Evolutionary conservation across 2,329 filamentous ascomycete species (phyloP).

Genomic region (Graphium sp.): DNA sequence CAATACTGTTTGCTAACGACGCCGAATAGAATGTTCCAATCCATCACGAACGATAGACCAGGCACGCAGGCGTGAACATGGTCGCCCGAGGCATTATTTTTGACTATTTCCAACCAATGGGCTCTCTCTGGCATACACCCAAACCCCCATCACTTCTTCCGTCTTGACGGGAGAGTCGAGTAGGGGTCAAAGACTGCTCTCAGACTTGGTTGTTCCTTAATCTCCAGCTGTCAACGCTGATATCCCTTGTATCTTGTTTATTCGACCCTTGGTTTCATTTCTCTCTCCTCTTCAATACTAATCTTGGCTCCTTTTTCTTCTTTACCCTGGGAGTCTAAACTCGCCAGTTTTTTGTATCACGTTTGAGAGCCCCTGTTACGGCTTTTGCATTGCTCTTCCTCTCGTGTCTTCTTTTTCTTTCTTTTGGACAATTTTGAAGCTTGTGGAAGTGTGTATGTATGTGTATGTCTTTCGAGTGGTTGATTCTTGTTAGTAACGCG

Average conservation of each 20-base stretch:
- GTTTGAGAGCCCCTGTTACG: conserved; percentile 1
- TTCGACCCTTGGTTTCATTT: conserved; percentile 1
- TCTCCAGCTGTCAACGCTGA: neutral
- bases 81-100: neutral
- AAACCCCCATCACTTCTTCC: neutral
- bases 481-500: neutral
- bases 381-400: conserved; percentile 1
- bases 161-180: neutral
- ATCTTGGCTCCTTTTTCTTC: neutral
- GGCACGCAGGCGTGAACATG: neutral
- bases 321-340: neutral
- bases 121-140: too few species aligned
- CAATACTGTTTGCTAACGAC: conserved; percentile 4
- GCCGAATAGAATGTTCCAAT: conserved; percentile 8
- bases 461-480: neutral
- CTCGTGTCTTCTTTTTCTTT: conserved; percentile 1
- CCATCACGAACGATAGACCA: conserved; percentile 8
- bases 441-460: conserved; percentile 1
- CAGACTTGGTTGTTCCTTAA: neutral
- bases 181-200: neutral
- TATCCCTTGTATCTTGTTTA: conserved; percentile 2
- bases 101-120: neutral
- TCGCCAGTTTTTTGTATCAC: neutral
- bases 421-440: too few species aligned
- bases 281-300: neutral